phyloP scores from a whole-genome alignment of 163 green algal species.

The Scenedesmus sp. region DNA sequence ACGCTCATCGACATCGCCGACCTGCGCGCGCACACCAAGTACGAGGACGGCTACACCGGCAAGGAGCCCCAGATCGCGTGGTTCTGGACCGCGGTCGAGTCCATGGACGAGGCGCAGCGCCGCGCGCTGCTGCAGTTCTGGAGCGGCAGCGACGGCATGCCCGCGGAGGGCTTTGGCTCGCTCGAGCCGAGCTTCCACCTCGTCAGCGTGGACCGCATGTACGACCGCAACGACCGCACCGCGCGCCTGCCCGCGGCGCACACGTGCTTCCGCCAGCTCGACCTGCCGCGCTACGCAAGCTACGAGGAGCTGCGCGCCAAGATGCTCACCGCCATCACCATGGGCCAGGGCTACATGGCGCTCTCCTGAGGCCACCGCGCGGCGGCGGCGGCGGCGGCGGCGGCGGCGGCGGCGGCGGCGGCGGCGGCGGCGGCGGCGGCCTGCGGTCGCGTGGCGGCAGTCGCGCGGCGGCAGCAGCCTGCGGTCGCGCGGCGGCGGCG shows the following conservation, averaged over 20 bases:
- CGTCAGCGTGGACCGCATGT: constrained; percentile 68
- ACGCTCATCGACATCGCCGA: constrained; percentile 65
- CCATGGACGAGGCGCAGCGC: constrained; percentile 62
- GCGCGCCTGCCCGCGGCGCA: constrained; percentile 91
- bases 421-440: neutral
- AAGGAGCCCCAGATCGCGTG: constrained; percentile 67
- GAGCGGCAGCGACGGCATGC: constrained; percentile 68
- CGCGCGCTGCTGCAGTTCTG: constrained; percentile 73
- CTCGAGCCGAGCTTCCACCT: constrained; percentile 72
- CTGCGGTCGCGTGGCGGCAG: too few relatives aligned
- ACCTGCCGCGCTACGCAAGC: constrained; percentile 91
- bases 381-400: neutral
- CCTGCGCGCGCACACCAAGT: constrained; percentile 63
- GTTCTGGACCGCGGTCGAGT: constrained; percentile 70
- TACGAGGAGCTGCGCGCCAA: constrained; percentile 90
- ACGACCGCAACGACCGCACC: constrained; percentile 65
- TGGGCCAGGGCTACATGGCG: constrained; percentile 73
- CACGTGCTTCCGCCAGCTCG: constrained; percentile 99
- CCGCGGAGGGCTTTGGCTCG: constrained; percentile 66
- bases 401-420: neutral
- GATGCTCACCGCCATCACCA: constrained; percentile 89
- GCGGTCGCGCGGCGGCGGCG: too few relatives aligned
- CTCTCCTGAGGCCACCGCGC: constrained; percentile 44
- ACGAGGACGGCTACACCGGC: constrained; percentile 73
- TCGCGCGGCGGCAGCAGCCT: too few relatives aligned